Evolutionary conservation across 1,284 basidiomycete genomes (phyloP).

Genomic region (Peniophora sp.): DNA sequence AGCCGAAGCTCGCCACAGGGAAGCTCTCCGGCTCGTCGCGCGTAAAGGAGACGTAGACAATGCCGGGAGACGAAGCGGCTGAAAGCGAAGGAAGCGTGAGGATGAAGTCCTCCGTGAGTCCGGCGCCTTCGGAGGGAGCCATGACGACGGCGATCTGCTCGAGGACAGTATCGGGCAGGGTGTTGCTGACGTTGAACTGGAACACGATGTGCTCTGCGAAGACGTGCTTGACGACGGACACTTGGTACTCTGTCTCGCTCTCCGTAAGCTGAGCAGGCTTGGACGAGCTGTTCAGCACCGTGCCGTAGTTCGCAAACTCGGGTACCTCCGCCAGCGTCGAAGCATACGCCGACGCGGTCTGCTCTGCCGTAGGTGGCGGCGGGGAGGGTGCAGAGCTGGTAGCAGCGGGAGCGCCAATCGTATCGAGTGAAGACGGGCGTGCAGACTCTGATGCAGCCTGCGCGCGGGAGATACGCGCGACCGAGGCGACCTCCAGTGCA

Average conservation of each 20-base stretch:
- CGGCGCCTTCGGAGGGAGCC: constrained; percentile 69
- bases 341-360: constrained; percentile 81
- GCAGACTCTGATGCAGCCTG: constrained; percentile 83
- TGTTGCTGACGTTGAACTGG: constrained; percentile 99
- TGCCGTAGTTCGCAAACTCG: constrained; percentile 82
- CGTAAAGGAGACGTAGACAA: constrained; percentile 93
- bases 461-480: constrained; percentile 87
- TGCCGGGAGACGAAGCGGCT: constrained; percentile 64
- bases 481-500: constrained; percentile 74
- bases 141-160: constrained; percentile 96
- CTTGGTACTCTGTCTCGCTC: constrained; percentile 97
- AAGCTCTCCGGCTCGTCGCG: constrained; percentile 75
- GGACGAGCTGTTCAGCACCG: constrained; percentile 80
- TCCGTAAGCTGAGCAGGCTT: constrained; percentile 88
- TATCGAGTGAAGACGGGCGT: constrained; percentile 74
- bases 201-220: constrained; percentile 96
- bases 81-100: constrained; percentile 75
- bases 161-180: constrained; percentile 95
- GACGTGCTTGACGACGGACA: constrained; percentile 93
- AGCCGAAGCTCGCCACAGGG: constrained; percentile 81
- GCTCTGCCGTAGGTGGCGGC: constrained; percentile 67
- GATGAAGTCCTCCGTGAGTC: constrained; percentile 91
- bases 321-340: constrained; percentile 83
- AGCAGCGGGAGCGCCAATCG: constrained; percentile 62
- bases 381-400: constrained; percentile 56